Evolutionary conservation across 176 grass and related monocot species (phyloP).

Genomic region (Lolium perenne): DNA sequence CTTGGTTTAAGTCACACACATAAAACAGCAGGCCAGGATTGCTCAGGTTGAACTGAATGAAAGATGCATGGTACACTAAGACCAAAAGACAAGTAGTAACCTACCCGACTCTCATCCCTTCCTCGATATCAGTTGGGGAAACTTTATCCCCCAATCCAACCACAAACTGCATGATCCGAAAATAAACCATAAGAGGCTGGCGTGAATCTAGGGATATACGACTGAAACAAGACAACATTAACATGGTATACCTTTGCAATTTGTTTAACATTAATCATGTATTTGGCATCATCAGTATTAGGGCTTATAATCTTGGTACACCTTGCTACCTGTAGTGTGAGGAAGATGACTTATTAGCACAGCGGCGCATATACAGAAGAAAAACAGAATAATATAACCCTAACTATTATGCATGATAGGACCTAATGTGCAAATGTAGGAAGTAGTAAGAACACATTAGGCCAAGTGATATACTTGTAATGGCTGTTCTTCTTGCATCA

Average conservation of each 20-base stretch:
- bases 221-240: slow-evolving; percentile 13
- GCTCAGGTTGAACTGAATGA: neutral
- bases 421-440: neutral
- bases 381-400: neutral
- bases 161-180: slow-evolving; percentile 71
- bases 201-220: neutral
- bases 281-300: slow-evolving; percentile 94
- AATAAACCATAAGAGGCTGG: slow-evolving; percentile 17
- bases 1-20: neutral
- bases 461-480: slow-evolving; percentile 63
- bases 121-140: slow-evolving; percentile 94
- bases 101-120: slow-evolving; percentile 97
- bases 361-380: neutral
- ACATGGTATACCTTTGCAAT: slow-evolving; percentile 80
- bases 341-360: slow-evolving; percentile 9
- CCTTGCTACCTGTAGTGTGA: slow-evolving; percentile 73
- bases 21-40: neutral
- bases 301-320: slow-evolving; percentile 98
- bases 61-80: neutral
- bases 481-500: slow-evolving; percentile 96
- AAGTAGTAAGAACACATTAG: neutral
- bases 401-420: slow-evolving; percentile 11
- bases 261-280: slow-evolving; percentile 99
- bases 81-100: slow-evolving; percentile 21
- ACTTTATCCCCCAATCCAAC: slow-evolving; percentile 94